These are phyloP conservation scores for Saturnispora ahearnii DNA, from an alignment of 805 yeast species.

Conservation along the genomic window DNA sequence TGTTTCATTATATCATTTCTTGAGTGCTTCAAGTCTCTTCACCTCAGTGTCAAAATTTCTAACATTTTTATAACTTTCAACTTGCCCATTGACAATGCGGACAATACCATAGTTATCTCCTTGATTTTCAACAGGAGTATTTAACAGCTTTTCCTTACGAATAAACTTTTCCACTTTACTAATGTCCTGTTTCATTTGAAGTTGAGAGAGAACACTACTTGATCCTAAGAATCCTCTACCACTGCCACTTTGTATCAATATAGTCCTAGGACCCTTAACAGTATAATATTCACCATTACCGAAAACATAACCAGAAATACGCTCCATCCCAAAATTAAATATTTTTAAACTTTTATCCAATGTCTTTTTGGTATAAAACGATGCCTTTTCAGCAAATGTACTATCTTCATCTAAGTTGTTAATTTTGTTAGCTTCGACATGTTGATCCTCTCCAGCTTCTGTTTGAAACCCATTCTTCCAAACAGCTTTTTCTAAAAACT, in stretches of 20 bases:
- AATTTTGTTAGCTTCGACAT: neutral
- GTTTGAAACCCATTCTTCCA: constrained; percentile 5
- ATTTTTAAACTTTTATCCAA: neutral
- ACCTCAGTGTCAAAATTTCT: constrained; percentile 33
- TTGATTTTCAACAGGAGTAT: constrained; percentile 19
- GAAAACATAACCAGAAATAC: constrained; percentile 15
- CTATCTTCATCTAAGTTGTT: neutral
- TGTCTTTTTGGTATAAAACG: neutral
- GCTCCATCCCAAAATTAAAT: neutral
- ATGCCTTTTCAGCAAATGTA: neutral
- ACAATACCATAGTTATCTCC: constrained; percentile 43
- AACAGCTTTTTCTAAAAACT: constrained; percentile 11
- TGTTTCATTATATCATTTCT: neutral
- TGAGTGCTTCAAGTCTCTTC: constrained; percentile 22
- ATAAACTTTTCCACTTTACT: constrained; percentile 20
- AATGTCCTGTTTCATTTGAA: constrained; percentile 13
- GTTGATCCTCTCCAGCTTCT: neutral
- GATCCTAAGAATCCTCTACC: constrained; percentile 9
- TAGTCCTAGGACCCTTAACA: constrained; percentile 46
- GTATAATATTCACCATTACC: constrained; percentile 39
- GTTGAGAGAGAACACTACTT: neutral
- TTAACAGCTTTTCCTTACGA: constrained; percentile 14
- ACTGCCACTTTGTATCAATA: constrained; percentile 39
- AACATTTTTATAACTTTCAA: constrained; percentile 34
- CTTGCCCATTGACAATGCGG: constrained; percentile 34